Percentiles rank a stretch among this genome's conserved stretches.
These are phyloP conservation scores for Nicotiana obtusifolia DNA, from an alignment of 257 asterid genomes.

Conservation along the genomic window DNA sequence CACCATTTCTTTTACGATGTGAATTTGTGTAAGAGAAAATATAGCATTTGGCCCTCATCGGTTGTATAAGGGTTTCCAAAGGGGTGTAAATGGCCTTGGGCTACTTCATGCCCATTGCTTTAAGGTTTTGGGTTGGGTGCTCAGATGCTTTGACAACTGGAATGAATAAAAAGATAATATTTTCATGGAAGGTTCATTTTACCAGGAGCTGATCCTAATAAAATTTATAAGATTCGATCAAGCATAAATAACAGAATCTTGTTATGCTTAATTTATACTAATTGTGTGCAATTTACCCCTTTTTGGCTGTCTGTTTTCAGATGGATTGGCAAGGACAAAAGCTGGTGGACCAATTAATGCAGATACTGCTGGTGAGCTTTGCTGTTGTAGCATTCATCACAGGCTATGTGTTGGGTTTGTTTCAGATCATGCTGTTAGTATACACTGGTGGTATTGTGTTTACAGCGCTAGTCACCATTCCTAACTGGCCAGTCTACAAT, in stretches of 20 bases:
- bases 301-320: not conserved
- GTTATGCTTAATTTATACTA: not conserved
- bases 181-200: not conserved
- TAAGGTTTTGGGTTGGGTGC: too few species aligned
- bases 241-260: too few species aligned
- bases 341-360: conserved; percentile 73
- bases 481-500: conserved; percentile 68
- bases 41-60: too few species aligned
- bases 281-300: too few species aligned
- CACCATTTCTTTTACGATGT: not conserved
- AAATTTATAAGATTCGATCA: too few species aligned
- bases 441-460: conserved; percentile 60
- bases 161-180: not conserved
- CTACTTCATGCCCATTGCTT: too few species aligned
- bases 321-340: conserved; percentile 96
- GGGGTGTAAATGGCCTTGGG: too few species aligned
- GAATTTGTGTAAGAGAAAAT: too few species aligned
- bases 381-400: conserved; percentile 52
- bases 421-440: conserved; percentile 54
- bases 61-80: too few species aligned
- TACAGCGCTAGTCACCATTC: conserved; percentile 53
- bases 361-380: conserved; percentile 49
- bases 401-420: conserved; percentile 56
- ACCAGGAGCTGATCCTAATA: not conserved
- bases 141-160: not conserved